Evolutionary conservation across 176 grass and related monocot genomes (phyloP).

Genomic region (Oryza nivara): DNA sequence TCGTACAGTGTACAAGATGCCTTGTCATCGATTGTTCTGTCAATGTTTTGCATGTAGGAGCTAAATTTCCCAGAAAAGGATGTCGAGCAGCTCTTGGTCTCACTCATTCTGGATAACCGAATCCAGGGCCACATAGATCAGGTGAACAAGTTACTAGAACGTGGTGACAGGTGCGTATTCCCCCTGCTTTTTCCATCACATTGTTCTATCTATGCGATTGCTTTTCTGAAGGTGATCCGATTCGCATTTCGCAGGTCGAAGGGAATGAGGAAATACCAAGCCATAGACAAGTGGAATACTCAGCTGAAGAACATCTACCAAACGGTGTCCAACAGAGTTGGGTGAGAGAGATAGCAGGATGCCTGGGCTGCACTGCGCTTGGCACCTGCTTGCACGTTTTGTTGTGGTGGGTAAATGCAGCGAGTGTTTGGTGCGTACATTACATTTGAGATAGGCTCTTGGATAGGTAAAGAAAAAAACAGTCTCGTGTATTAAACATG

Average conservation of each 20-base stretch:
- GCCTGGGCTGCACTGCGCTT: neutral
- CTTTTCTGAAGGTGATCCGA: conserved; percentile 12
- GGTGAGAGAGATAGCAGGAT: conserved; percentile 44
- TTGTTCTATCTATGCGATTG: neutral
- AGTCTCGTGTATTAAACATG: conserved; percentile 6
- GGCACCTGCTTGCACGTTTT: conserved; percentile 31
- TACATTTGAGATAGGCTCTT: conserved; percentile 4
- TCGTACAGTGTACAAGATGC: neutral
- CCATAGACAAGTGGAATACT: conserved; percentile 97
- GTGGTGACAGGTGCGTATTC: conserved; percentile 70
- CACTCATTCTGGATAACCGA: conserved; percentile 91
- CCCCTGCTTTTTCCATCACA: neutral
- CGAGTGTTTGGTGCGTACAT: neutral
- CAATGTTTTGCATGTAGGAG: conserved; percentile 53
- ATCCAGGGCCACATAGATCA: conserved; percentile 99
- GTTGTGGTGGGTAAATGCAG: conserved; percentile 28
- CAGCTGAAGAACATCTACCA: conserved; percentile 83
- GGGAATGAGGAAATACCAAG: conserved; percentile 86
- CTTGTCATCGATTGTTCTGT: neutral
- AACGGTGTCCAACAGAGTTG: conserved; percentile 81
- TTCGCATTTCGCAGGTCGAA: conserved; percentile 69
- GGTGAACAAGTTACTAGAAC: conserved; percentile 93
- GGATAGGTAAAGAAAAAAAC: conserved; percentile 11
- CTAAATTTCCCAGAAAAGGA: conserved; percentile 97
- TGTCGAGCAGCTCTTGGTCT: conserved; percentile 95